Conservation (phyloP, 768 basidiomycete species). For the Clavaria fumosa region DNA sequence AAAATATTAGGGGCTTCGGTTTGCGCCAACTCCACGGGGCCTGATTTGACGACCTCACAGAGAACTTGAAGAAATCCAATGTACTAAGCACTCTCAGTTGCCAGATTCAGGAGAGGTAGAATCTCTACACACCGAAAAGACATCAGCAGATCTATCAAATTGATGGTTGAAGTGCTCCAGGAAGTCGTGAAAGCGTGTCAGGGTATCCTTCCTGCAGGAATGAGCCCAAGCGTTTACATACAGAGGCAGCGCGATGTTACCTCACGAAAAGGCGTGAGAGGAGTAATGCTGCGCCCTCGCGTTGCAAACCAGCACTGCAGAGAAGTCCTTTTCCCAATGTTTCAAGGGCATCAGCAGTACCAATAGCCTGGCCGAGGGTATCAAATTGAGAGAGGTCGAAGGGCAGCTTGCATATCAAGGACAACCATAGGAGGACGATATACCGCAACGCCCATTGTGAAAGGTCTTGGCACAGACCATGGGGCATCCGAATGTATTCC, state of each 20-base stretch:
- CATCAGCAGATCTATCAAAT: conserved; percentile 25
- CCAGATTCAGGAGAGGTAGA: no score
- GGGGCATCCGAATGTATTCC: conserved; percentile 37
- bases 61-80: conserved; percentile 56
- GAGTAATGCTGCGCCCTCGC: conserved; percentile 70
- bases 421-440: conserved; percentile 81
- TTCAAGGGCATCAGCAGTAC: conserved; percentile 45
- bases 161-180: conserved; percentile 29
- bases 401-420: conserved; percentile 84
- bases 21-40: conserved; percentile 37
- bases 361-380: conserved; percentile 32
- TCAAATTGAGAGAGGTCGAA: conserved; percentile 85
- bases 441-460: conserved; percentile 73
- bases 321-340: conserved; percentile 41
- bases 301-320: conserved; percentile 61
- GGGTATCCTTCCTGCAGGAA: conserved; percentile 41
- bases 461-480: conserved; percentile 25
- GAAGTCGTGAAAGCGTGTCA: conserved; percentile 34
- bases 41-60: conserved; percentile 55
- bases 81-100: no score
- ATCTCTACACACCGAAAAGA: conserved; percentile 38
- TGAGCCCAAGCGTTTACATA: neutral
- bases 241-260: conserved; percentile 23
- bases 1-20: conserved; percentile 29
- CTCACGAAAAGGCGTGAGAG: conserved; percentile 71